These are phyloP conservation scores for Saccharata proteae DNA, from an alignment of 2,329 filamentous ascomycete species.

Conservation along the genomic window DNA sequence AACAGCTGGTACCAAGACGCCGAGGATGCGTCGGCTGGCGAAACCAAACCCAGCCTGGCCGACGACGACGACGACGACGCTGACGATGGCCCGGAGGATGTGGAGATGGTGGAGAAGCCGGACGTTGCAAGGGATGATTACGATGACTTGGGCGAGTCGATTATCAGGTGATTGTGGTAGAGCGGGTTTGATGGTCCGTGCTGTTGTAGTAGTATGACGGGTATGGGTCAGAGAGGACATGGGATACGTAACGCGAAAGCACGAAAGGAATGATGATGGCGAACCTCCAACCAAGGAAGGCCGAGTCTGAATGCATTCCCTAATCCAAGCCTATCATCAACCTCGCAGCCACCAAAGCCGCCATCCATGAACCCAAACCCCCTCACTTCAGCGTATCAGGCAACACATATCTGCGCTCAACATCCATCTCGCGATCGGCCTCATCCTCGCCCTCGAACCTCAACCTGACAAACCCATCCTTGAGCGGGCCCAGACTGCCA, in stretches of 20 bases:
- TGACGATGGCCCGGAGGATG: constrained; percentile 8
- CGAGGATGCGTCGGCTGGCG: constrained; percentile 1
- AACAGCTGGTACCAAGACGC: constrained; percentile 50
- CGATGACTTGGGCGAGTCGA: constrained; percentile 7
- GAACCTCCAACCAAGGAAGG: too few species aligned
- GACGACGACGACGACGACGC: constrained; percentile 1
- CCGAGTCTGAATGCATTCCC: too few species aligned
- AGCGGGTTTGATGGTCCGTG: too few species aligned
- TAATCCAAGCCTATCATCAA: too few species aligned
- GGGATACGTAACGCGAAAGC: too few species aligned
- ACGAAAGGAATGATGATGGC: too few species aligned
- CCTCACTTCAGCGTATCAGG: constrained; percentile 22
- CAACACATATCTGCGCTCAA: constrained; percentile 39
- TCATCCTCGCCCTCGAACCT: constrained; percentile 39
- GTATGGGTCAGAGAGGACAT: too few species aligned
- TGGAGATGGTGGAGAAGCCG: constrained; percentile 14
- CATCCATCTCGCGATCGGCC: constrained; percentile 32
- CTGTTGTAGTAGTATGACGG: too few species aligned
- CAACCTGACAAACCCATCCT: constrained; percentile 26
- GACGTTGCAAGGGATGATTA: constrained; percentile 9
- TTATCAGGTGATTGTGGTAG: too few species aligned
- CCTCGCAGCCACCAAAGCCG: too few species aligned
- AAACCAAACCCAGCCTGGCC: not conserved
- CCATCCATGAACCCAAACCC: too few species aligned
- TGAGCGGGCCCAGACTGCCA: constrained; percentile 8